Base-by-base conservation (phyloP, 23 red algal genomes). In the Gracilaria domingensis region DNA sequence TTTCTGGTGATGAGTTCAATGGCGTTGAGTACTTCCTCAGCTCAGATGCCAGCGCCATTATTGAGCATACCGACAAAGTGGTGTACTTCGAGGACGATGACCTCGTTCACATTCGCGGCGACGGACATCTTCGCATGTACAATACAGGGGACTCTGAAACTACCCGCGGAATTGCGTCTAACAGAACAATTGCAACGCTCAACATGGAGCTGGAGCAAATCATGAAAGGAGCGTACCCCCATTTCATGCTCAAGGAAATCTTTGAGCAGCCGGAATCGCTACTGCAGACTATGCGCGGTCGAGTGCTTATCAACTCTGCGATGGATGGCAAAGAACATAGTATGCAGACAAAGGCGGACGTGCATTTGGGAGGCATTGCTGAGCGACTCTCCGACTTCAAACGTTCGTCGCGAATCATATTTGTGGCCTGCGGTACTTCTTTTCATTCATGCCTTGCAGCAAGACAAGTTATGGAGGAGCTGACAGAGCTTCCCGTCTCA, bases 201-300 rank as follows among this genome's bases (percentile, higher is more conserved):
- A 81, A 96, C 42, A 83, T 99, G 84, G 97, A 99, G 84, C 80
- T 99, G 30, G 89, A 99, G 45, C 86, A 96, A 34, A 99, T 99
- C 67, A 96, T 96, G 94, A 95, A 94, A 72, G 97, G 97, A 54
- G 70, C 72, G 2, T 99, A 95, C 71, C 90, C 92, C 28, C 94
- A 96, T 50, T 99, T 96, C 81, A 99, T 99, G 97, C 84, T 94
- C 65, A 99, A 99, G 66, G 97, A 99, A 83, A 99, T 99, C 59
- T 99, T 85, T 62, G 97, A 99, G 65, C 97, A 99, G 78, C 93
- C 97, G 11, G 97, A 99, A 78, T 92, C 88, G 13, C 62, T 99
- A 1, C 35, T 66, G 14, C 87, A 93, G 34, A 99, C 97, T 4
- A 96, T 99, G 91, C 94, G 97, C 36, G 97, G 97, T 25, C 94